Percentiles rank a stretch among this genome's conserved stretches.
Evolutionary conservation across 805 yeast genomes (phyloP).

Genomic region (Saccharomycopsis sp.): DNA sequence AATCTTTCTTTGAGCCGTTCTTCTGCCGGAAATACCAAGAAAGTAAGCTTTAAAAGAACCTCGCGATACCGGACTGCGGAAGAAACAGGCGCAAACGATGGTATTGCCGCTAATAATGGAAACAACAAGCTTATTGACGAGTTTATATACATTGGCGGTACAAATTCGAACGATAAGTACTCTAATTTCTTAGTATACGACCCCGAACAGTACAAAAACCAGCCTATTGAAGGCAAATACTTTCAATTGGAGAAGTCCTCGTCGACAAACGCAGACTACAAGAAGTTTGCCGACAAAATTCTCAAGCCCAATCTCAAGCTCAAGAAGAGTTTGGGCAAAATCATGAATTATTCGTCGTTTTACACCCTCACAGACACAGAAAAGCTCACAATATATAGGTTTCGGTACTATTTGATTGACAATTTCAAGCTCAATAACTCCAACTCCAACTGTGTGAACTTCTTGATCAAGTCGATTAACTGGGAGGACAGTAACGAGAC

Average conservation of each 20-base stretch:
- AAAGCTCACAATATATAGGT: conserved; percentile 85
- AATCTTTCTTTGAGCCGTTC: neutral
- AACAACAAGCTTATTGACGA: conserved; percentile 24
- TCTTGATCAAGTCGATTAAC: conserved; percentile 79
- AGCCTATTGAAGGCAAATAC: conserved; percentile 85
- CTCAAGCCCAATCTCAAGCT: conserved; percentile 81
- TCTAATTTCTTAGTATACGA: conserved; percentile 46
- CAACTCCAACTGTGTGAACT: conserved; percentile 40
- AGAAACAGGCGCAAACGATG: conserved; percentile 1
- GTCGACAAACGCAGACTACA: conserved; percentile 47
- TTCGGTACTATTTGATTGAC: conserved; percentile 70
- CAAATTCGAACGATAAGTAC: conserved; percentile 21
- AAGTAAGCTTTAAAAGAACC: neutral
- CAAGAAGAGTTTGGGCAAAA: conserved; percentile 63
- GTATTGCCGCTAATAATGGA: conserved; percentile 1
- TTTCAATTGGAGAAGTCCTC: conserved; percentile 80
- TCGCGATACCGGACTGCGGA: neutral
- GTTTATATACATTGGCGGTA: conserved; percentile 28
- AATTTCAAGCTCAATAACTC: conserved; percentile 28
- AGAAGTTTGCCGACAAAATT: conserved; percentile 51
- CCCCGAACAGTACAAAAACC: conserved; percentile 60
- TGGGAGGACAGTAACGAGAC: conserved; percentile 84
- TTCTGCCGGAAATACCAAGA: conserved; percentile 9
- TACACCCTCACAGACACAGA: conserved; percentile 76
- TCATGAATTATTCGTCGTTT: conserved; percentile 75